A percentile compares a stretch with the other conserved stretches of the same genome.
phyloP scores from a whole-genome alignment of 1,284 basidiomycete species.

The Heliocybe sulcata region DNA sequence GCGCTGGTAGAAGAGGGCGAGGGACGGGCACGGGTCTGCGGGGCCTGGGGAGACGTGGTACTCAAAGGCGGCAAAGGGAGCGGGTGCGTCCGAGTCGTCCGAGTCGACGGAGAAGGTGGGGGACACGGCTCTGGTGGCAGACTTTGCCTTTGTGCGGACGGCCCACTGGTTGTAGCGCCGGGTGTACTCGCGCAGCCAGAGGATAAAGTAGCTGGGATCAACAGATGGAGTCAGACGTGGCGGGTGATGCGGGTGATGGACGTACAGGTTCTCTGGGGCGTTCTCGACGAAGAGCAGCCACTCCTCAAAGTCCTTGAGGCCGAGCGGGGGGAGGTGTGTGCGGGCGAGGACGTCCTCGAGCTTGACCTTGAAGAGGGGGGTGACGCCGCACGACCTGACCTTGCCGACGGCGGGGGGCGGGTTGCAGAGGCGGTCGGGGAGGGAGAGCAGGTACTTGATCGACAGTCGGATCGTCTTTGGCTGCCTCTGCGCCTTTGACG shows the following conservation, averaged over 20 bases:
- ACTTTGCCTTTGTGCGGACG: constrained; percentile 28
- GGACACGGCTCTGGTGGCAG: neutral
- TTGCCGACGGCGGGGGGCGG: constrained; percentile 62
- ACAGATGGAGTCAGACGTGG: constrained; percentile 1
- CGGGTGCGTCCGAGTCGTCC: constrained; percentile 2
- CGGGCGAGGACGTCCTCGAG: constrained; percentile 65
- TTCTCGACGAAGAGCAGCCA: constrained; percentile 71
- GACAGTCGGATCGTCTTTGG: constrained; percentile 42
- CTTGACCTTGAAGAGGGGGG: constrained; percentile 37
- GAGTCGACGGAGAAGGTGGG: constrained; percentile 2
- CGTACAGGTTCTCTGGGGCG: constrained; percentile 62
- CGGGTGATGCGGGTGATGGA: constrained; percentile 6
- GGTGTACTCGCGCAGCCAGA: constrained; percentile 68
- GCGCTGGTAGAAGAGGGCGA: constrained; percentile 66
- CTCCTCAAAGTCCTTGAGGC: constrained; percentile 75
- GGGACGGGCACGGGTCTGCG: constrained; percentile 35
- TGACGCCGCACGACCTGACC: constrained; percentile 50
- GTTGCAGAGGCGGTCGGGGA: constrained; percentile 58
- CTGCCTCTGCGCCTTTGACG: constrained; percentile 18
- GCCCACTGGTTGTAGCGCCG: constrained; percentile 54
- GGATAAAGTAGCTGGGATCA: constrained; percentile 52
- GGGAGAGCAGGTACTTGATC: constrained; percentile 34
- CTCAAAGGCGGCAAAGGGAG: constrained; percentile 5
- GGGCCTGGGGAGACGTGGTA: constrained; percentile 13
- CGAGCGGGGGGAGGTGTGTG: constrained; percentile 66